A percentile compares a stretch with the other conserved stretches of the same genome.
Evolutionary conservation across 2,329 filamentous ascomycete genomes (phyloP).

Genomic region (Seiridium unicorne): DNA sequence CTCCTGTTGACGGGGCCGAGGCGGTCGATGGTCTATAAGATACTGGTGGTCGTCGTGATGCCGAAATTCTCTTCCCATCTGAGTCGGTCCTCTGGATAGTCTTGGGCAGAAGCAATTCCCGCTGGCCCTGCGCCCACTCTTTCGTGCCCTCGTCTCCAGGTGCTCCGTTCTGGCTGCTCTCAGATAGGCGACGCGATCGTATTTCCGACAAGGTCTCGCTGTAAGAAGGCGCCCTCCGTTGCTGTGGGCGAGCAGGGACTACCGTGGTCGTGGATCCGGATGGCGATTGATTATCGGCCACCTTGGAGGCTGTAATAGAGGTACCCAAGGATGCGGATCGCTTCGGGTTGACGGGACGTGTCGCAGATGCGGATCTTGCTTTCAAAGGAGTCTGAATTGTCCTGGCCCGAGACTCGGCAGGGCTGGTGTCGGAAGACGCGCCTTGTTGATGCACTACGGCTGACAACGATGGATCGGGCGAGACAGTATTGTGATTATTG

Average conservation of each 20-base stretch:
- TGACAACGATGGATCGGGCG: conserved; percentile 19
- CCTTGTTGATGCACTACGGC: conserved; percentile 23
- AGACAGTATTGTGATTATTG: conserved; percentile 24
- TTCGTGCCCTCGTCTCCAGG: conserved; percentile 29
- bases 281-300: conserved; percentile 19
- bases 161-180: conserved; percentile 14
- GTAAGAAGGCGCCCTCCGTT: conserved; percentile 37
- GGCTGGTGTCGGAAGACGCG: conserved; percentile 30
- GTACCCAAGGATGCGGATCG: conserved; percentile 36
- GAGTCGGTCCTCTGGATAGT: conserved; percentile 38
- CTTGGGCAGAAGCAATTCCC: conserved; percentile 47
- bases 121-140: conserved; percentile 40
- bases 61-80: conserved; percentile 46
- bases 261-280: conserved; percentile 25
- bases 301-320: conserved; percentile 18
- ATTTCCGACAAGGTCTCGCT: conserved; percentile 24
- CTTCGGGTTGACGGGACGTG: conserved; percentile 23
- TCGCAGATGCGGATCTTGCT: conserved; percentile 17
- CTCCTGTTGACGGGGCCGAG: conserved; percentile 19
- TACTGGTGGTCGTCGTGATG: conserved; percentile 42
- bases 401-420: conserved; percentile 32
- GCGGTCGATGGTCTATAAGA: conserved; percentile 42
- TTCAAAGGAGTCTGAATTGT: conserved; percentile 33
- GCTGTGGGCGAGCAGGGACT: conserved; percentile 29
- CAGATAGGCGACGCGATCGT: conserved; percentile 11